phyloP scores from a whole-genome alignment of 371 early-diverging fungal genomes.

The Cladochytrium tenue region DNA sequence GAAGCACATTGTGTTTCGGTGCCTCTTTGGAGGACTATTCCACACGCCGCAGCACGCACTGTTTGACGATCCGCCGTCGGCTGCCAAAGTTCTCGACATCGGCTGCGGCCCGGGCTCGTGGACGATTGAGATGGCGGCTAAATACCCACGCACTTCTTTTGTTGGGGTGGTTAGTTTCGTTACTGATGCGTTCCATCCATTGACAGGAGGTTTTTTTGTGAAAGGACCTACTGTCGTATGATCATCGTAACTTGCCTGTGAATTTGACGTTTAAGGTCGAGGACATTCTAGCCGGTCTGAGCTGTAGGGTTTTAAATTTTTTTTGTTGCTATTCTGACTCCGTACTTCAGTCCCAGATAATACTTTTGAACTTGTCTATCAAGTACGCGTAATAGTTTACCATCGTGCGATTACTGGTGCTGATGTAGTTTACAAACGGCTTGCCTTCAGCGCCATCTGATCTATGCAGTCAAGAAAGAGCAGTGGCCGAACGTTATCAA shows the following conservation, averaged over 20 bases:
- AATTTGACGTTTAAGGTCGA: neutral
- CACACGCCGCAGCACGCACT: neutral
- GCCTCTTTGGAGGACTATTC: neutral
- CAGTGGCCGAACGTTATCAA: slow-evolving; percentile 42
- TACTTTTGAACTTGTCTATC: neutral
- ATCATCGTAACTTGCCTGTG: neutral
- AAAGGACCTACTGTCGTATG: too few relatives aligned
- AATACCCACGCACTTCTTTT: neutral
- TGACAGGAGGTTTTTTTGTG: neutral
- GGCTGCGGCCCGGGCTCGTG: neutral
- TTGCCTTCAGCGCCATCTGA: slow-evolving; percentile 60
- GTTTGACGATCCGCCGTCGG: neutral
- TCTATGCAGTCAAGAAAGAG: slow-evolving; percentile 43
- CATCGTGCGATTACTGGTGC: too few relatives aligned
- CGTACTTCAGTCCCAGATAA: neutral
- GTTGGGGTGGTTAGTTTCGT: neutral
- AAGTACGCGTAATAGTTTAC: too few relatives aligned
- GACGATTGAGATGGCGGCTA: neutral
- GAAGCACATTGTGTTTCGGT: neutral
- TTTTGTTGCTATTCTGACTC: neutral
- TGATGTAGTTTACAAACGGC: too few relatives aligned
- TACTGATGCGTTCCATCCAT: neutral
- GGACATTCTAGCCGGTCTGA: neutral
- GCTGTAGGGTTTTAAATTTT: neutral
- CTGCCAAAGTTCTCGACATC: neutral